phyloP scores from a whole-genome alignment of 768 basidiomycete species.

The Dictyophora rubrovolvata region DNA sequence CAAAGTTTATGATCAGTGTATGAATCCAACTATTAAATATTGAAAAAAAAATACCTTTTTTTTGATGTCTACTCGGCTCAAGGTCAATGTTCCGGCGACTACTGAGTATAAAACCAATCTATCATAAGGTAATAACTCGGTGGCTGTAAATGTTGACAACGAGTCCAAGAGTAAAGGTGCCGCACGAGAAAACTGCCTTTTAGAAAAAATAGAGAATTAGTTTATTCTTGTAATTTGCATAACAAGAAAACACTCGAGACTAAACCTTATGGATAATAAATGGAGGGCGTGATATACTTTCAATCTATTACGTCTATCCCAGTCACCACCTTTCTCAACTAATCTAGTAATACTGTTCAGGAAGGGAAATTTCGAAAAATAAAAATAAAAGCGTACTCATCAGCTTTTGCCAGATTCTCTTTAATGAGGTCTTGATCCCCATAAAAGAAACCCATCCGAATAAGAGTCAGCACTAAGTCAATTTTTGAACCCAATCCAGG shows the following conservation, averaged over 20 bases:
- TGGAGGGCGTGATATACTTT: conserved; percentile 93
- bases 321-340: conserved; percentile 93
- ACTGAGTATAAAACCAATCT: conserved; percentile 85
- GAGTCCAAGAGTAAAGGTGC: conserved; percentile 85
- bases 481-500: conserved; percentile 89
- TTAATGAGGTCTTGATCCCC: conserved; percentile 64
- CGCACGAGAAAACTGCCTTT: conserved; percentile 76
- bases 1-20: neutral
- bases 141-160: conserved; percentile 88
- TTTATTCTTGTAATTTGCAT: neutral
- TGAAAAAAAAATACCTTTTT: conserved; percentile 54
- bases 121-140: conserved; percentile 78
- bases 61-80: conserved; percentile 80
- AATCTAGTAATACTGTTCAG: conserved; percentile 36
- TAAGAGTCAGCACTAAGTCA: conserved; percentile 82
- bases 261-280: conserved; percentile 55
- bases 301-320: conserved; percentile 92
- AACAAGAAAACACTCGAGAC: neutral
- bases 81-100: conserved; percentile 62
- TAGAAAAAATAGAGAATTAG: neutral
- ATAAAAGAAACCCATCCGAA: conserved; percentile 88
- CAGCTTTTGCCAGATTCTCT: conserved; percentile 65
- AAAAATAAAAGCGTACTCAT: conserved; percentile 44
- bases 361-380: neutral
- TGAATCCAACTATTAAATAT: neutral